Base-by-base conservation (phyloP, 768 basidiomycete species). In the Omphalotus guepiniiformis region DNA sequence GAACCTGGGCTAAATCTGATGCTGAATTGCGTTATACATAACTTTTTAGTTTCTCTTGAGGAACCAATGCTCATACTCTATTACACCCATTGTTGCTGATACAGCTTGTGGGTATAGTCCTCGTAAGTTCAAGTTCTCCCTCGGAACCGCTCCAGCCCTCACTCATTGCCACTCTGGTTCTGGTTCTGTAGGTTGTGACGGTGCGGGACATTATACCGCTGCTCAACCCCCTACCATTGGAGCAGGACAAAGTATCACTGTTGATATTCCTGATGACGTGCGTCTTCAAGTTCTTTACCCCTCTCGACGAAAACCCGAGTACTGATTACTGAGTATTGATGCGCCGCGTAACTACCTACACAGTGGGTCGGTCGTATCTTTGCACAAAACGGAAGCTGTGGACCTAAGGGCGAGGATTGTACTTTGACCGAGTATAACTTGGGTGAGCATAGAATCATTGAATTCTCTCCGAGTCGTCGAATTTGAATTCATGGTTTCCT, bases 281-380 rank as follows among this genome's bases (percentile, higher is more conserved):
- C n/a, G 19, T 40, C 22, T 19, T 18, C 37, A 9, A 9, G 9
- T 32, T 32, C n/a, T 32, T 32, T 32, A 9, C n/a, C 30, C n/a
- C n/a, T n/a, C n/a, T n/a, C n/a, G n/a, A n/a, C n/a, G 30, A 32
- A 32, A 32, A 9, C 9, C 30, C 30, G 9, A 32, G 30, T 32
- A n/a, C 30, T 32, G 9, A n/a, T 32, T 9, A 9, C 37, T 12
- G 19, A 21, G 9, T 9, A 21, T 8, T 37, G 7, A 4, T 30
- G 8, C 12, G 15, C 15, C 26, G 38, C 21, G 12, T 36, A 30
- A 28, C 30, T 15, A 4, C 16, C 7, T 35, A 23, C 23, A 5
- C 50, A 71, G 68, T 72, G 69, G 69, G 69, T 70, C 46, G 71
- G 71, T 19, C 65, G 71, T 26, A 62, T 71, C 43, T 71, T 70